Evolutionary conservation across 2,329 filamentous ascomycete species (phyloP), one percentile per base, ranked within the genome.

Genomic region (Lachnellula arida): DNA sequence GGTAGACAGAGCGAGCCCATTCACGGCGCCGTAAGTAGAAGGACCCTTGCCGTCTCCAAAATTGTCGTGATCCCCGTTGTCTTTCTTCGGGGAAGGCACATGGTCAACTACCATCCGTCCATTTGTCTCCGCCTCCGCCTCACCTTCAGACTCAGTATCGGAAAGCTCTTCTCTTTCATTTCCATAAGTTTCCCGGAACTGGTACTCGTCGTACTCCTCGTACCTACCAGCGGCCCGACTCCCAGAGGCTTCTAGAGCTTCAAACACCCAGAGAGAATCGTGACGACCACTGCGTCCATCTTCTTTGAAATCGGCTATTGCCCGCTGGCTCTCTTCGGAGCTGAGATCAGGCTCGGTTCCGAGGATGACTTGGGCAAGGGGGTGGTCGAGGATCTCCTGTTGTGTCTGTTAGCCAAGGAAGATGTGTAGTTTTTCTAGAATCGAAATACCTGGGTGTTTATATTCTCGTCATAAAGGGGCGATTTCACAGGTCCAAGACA

Each of bases 341-440:
- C n/a, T 44, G 6, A 44, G 42, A 23, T 15, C 17, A 17, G 42
- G 42, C 42, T 44, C 15, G 11, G 5, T 6, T 4, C 42, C 22
- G 70, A 63, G 70, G 50, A 57, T 34, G 51, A 57, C 46, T 63
- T 60, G 40, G 68, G 65, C 51, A 68, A 63, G 35, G 71, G 50
- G 70, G 49, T 75, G 71, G 23, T 74, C 69, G 69, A 77, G 66
- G 22, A 71, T 70, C 11, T 75, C 75, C 39, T 78, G 68, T 32
- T 72, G 55, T 53, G 61, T 59, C 19, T 19, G 74, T 60, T 19
- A 77, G 71, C 7, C 8, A 28, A 28, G 7, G 1, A 54, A 74
- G 69, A 46, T 68, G 65, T 59, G 76, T 75, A 56, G 75, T 72
- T 19, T 64, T 62, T 56, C 74, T 73, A 22, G 74, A 70, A 14